Evolutionary conservation across 116 monocot species (phyloP).

Genomic region (Phalaenopsis hybrid): DNA sequence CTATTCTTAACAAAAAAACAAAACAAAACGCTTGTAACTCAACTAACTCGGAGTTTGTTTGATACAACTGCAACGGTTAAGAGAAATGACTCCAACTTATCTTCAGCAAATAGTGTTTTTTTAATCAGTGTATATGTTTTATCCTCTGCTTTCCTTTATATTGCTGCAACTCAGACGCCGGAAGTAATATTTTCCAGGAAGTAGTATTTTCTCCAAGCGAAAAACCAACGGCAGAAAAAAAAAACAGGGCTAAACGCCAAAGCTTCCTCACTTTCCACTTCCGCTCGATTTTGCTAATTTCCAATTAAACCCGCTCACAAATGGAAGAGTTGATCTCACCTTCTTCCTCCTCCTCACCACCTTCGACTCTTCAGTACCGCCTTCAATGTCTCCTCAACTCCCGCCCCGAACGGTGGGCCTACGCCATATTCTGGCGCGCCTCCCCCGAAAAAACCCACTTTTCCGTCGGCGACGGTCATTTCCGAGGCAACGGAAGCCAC

Average conservation of each 20-base stretch:
- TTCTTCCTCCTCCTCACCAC: background rate
- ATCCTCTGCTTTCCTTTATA: background rate
- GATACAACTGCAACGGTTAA: no score
- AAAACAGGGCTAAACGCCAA: background rate
- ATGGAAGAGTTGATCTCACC: constrained; percentile 9
- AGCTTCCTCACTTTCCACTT: background rate
- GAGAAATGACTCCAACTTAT: no score
- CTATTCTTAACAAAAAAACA: no score
- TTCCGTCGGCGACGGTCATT: constrained; percentile 42
- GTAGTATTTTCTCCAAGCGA: no score
- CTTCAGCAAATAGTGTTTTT: no score
- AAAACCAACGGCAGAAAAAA: background rate
- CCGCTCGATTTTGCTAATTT: no score
- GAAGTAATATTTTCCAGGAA: no score
- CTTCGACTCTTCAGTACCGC: constrained; percentile 21
- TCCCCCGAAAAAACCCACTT: constrained; percentile 10
- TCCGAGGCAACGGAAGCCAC: constrained; percentile 17
- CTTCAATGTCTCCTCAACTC: constrained; percentile 33
- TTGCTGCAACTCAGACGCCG: background rate
- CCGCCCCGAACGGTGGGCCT: constrained; percentile 57
- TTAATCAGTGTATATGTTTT: no score
- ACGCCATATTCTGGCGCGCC: constrained; percentile 53
- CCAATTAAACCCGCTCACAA: background rate
- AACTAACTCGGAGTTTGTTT: no score
- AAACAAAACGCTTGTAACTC: no score